Evolutionary conservation across 352 stramenopile genomes (phyloP).

Genomic region (Globisporangium spiculum): DNA sequence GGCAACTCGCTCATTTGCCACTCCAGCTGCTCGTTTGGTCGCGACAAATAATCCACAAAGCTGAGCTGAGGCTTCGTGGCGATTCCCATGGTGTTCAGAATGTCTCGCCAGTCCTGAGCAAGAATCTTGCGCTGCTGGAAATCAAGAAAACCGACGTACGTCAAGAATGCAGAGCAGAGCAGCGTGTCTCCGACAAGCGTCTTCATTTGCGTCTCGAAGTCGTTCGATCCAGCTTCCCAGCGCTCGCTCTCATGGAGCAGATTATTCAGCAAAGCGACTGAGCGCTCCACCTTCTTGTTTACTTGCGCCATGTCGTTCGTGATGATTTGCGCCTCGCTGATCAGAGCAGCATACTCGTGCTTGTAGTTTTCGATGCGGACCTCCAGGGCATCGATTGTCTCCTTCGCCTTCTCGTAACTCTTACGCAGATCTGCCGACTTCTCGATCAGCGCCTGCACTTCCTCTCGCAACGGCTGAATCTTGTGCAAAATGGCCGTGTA

Average conservation of each 20-base stretch:
- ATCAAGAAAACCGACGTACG: slow-evolving; percentile 98
- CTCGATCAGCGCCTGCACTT: slow-evolving; percentile 97
- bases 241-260: slow-evolving; percentile 97
- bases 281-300: slow-evolving; percentile 96
- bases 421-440: slow-evolving; percentile 91
- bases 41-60: slow-evolving; percentile 97
- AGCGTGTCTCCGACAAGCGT: slow-evolving; percentile 97
- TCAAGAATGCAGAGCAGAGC: slow-evolving; percentile 96
- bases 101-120: slow-evolving; percentile 93
- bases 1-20: slow-evolving; percentile 97
- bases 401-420: slow-evolving; percentile 91
- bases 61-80: slow-evolving; percentile 72
- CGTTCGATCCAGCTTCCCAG: slow-evolving; percentile 96
- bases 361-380: slow-evolving; percentile 98
- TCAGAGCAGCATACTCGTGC: slow-evolving; percentile 97
- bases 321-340: slow-evolving; percentile 97
- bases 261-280: slow-evolving; percentile 97
- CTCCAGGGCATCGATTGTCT: slow-evolving; percentile 94
- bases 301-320: slow-evolving; percentile 98
- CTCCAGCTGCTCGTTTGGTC: slow-evolving; percentile 91
- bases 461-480: slow-evolving; percentile 97
- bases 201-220: slow-evolving; percentile 96
- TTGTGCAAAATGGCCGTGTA: slow-evolving; percentile 98
- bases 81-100: slow-evolving; percentile 93
- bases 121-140: slow-evolving; percentile 96